Conservation (phyloP, 2,329 filamentous ascomycete genomes). For the Elsinoe arachidis region DNA sequence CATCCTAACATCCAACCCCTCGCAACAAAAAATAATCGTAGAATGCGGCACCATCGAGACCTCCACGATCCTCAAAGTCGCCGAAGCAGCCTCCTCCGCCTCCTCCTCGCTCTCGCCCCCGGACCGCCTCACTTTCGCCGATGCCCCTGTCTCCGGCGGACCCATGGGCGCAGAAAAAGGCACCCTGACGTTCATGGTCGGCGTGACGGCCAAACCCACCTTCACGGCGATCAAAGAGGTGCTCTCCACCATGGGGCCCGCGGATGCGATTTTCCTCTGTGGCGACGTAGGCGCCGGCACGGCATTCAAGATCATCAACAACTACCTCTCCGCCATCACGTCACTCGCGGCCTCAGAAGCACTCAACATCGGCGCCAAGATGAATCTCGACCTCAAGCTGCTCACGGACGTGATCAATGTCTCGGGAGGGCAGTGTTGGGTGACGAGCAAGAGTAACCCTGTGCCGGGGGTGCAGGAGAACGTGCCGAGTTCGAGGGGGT, state of each 20-base stretch:
- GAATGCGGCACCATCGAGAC: constrained; percentile 21
- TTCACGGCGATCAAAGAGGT: constrained; percentile 15
- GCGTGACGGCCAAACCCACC: constrained; percentile 17
- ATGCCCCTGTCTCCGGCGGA: constrained; percentile 32
- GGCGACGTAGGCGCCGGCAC: constrained; percentile 25
- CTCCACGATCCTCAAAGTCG: constrained; percentile 16
- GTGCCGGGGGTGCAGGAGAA: constrained; percentile 29
- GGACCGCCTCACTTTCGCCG: constrained; percentile 23
- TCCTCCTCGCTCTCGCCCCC: background rate
- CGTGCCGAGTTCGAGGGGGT: constrained; percentile 31
- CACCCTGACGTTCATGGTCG: constrained; percentile 33
- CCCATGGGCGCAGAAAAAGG: constrained; percentile 29
- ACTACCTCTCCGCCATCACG: constrained; percentile 24
- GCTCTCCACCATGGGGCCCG: constrained; percentile 21
- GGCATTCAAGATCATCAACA: constrained; percentile 27
- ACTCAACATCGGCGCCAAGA: constrained; percentile 25
- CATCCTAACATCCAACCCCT: constrained; percentile 11
- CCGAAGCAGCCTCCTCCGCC: constrained; percentile 12
- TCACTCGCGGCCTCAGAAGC: constrained; percentile 23
- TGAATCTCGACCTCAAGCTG: constrained; percentile 22
- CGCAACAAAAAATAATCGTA: constrained; percentile 17
- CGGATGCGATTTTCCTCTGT: constrained; percentile 26
- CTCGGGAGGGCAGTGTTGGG: constrained; percentile 23
- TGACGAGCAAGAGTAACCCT: constrained; percentile 23
- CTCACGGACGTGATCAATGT: constrained; percentile 23